Evolutionary conservation across 106 monocot species (phyloP).

Genomic region (Iris macrosiphon): DNA sequence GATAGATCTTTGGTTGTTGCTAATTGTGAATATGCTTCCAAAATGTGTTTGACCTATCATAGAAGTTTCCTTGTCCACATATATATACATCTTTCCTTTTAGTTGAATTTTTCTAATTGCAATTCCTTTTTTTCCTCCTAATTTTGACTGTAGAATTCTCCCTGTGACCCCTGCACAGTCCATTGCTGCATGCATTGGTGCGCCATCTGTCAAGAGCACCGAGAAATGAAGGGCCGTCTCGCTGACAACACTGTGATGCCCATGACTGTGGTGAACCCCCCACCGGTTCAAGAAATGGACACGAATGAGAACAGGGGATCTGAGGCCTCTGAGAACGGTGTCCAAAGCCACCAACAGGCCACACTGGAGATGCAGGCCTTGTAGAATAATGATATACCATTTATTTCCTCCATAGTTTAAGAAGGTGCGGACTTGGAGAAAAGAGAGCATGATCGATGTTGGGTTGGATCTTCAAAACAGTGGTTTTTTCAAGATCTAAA

Average conservation of each 20-base stretch:
- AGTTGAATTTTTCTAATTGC: too few relatives aligned
- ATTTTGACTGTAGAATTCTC: slow-evolving; percentile 50
- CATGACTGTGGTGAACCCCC: slow-evolving; percentile 64
- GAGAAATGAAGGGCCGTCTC: slow-evolving; percentile 73
- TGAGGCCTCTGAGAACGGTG: slow-evolving; percentile 16
- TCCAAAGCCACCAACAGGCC: slow-evolving; percentile 13
- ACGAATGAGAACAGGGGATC: slow-evolving; percentile 11
- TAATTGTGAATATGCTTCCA: too few relatives aligned
- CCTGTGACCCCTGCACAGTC: slow-evolving; percentile 75
- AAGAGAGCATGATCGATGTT: too few relatives aligned
- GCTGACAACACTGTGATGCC: slow-evolving; percentile 44
- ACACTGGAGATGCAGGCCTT: slow-evolving; percentile 51
- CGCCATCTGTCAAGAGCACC: slow-evolving; percentile 77
- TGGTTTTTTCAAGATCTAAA: too few relatives aligned
- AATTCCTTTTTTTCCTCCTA: too few relatives aligned
- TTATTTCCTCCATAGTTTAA: too few relatives aligned
- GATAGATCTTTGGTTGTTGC: too few relatives aligned
- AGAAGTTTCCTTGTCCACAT: too few relatives aligned
- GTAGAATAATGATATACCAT: slow-evolving; percentile 6
- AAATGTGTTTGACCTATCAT: too few relatives aligned
- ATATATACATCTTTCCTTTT: too few relatives aligned
- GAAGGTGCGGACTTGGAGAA: too few relatives aligned
- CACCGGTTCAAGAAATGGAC: slow-evolving; percentile 63
- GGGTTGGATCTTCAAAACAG: too few relatives aligned
- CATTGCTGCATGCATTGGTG: slow-evolving; percentile 91